phyloP scores from a whole-genome alignment of 1,284 basidiomycete genomes.

The Boletellus dicymbophilus region DNA sequence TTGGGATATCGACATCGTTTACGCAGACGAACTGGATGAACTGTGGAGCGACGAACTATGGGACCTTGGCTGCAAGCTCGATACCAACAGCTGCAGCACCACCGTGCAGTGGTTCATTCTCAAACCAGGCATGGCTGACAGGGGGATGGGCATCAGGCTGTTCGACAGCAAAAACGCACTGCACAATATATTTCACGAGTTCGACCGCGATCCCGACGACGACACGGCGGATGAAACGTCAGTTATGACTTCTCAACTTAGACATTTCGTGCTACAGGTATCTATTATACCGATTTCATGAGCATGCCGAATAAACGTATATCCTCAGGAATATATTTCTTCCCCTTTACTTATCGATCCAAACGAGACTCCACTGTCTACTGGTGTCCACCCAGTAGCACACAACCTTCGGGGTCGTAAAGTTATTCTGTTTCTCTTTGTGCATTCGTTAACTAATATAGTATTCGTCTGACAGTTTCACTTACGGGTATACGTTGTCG shows the following conservation, averaged over 20 bases:
- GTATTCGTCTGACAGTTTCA: conserved; percentile 70
- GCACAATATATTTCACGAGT: conserved; percentile 80
- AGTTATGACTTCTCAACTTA: conserved; percentile 84
- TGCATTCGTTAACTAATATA: conserved; percentile 9
- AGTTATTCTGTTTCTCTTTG: conserved; percentile 42
- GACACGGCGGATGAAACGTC: conserved; percentile 42
- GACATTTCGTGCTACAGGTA: conserved; percentile 98
- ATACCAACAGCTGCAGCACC: conserved; percentile 32
- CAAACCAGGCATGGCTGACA: conserved; percentile 97
- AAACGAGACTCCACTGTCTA: conserved; percentile 39
- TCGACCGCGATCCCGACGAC: conserved; percentile 63
- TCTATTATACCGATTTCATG: conserved; percentile 1
- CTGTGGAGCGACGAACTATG: conserved; percentile 93
- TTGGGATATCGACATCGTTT: conserved; percentile 89
- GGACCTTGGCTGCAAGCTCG: conserved; percentile 74
- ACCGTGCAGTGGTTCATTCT: conserved; percentile 88
- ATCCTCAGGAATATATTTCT: conserved; percentile 76
- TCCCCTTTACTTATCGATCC: conserved; percentile 82
- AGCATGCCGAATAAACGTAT: conserved; percentile 7
- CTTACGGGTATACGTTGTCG: conserved; percentile 90
- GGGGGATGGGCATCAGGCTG: conserved; percentile 92
- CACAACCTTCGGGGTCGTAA: conserved; percentile 58
- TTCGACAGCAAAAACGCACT: conserved; percentile 83
- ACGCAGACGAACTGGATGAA: conserved; percentile 95
- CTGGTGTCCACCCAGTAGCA: conserved; percentile 11